Evolutionary conservation across 2,329 filamentous ascomycete genomes (phyloP).

Genomic region (Alternaria panax): DNA sequence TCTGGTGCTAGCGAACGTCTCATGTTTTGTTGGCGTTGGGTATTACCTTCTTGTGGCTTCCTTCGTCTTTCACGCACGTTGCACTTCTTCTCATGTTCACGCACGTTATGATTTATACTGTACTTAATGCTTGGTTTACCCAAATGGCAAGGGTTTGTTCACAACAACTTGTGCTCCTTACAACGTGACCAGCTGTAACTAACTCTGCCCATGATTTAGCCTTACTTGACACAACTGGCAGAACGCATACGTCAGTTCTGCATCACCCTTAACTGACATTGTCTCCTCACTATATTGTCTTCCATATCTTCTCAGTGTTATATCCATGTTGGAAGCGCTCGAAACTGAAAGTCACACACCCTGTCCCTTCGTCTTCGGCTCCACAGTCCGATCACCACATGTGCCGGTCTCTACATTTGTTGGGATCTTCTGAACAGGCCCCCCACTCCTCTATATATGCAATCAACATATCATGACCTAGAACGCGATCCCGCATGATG

Average conservation of each 20-base stretch:
- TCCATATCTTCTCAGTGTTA: neutral
- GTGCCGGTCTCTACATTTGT: neutral
- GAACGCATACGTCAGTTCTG: neutral
- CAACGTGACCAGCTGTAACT: neutral
- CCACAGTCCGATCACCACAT: neutral
- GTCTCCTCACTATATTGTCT: neutral
- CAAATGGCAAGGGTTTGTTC: constrained; percentile 28
- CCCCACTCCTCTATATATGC: neutral
- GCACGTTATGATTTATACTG: constrained; percentile 13
- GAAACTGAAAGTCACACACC: neutral
- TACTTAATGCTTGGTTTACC: constrained; percentile 20
- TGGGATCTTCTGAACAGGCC: neutral
- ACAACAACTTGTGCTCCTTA: neutral
- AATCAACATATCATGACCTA: neutral
- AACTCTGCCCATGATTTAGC: neutral
- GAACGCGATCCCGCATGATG: neutral
- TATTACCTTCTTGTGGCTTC: constrained; percentile 8
- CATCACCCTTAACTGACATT: too few relatives aligned
- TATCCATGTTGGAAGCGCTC: neutral
- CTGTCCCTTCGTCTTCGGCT: neutral
- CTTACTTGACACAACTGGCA: neutral
- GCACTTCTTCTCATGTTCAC: constrained; percentile 11
- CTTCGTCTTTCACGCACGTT: constrained; percentile 5
- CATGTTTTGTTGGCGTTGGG: constrained; percentile 9
- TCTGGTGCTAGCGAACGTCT: constrained; percentile 19